Evolutionary conservation across 805 yeast species (phyloP).

Genomic region (Candida cerambycidarum): DNA sequence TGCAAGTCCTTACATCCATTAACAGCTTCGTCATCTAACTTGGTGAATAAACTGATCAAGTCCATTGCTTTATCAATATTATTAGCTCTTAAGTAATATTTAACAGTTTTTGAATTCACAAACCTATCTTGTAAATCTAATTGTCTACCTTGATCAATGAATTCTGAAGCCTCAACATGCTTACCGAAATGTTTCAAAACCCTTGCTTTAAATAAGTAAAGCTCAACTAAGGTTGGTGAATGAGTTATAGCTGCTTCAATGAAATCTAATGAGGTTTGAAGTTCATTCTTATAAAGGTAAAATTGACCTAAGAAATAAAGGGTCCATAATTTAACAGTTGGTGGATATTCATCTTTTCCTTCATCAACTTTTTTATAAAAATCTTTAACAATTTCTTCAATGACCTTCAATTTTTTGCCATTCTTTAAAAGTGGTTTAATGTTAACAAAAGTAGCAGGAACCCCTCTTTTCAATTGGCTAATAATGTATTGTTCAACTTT

Average conservation of each 20-base stretch:
- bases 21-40: slow-evolving; percentile 68
- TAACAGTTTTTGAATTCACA: slow-evolving; percentile 83
- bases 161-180: slow-evolving; percentile 57
- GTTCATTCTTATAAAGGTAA: slow-evolving; percentile 52
- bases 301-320: slow-evolving; percentile 79
- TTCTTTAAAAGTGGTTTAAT: slow-evolving; percentile 75
- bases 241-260: slow-evolving; percentile 66
- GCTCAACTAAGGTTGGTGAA: slow-evolving; percentile 84
- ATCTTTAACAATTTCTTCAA: slow-evolving; percentile 55
- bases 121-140: slow-evolving; percentile 89
- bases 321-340: slow-evolving; percentile 64
- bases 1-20: slow-evolving; percentile 87
- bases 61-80: slow-evolving; percentile 71
- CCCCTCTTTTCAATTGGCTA: slow-evolving; percentile 70
- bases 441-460: slow-evolving; percentile 86
- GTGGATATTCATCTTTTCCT: slow-evolving; percentile 24
- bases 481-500: slow-evolving; percentile 56
- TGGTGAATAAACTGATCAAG: slow-evolving; percentile 76
- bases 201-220: slow-evolving; percentile 77
- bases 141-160: slow-evolving; percentile 68
- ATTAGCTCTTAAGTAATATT: slow-evolving; percentile 78
- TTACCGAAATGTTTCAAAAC: slow-evolving; percentile 72
- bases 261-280: slow-evolving; percentile 51
- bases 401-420: slow-evolving; percentile 34
- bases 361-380: slow-evolving; percentile 37